Percentiles rank a stretch among this genome's conserved stretches.
phyloP scores from a whole-genome alignment of 2,329 filamentous ascomycete species.

The Ceratocystiopsis minuta region DNA sequence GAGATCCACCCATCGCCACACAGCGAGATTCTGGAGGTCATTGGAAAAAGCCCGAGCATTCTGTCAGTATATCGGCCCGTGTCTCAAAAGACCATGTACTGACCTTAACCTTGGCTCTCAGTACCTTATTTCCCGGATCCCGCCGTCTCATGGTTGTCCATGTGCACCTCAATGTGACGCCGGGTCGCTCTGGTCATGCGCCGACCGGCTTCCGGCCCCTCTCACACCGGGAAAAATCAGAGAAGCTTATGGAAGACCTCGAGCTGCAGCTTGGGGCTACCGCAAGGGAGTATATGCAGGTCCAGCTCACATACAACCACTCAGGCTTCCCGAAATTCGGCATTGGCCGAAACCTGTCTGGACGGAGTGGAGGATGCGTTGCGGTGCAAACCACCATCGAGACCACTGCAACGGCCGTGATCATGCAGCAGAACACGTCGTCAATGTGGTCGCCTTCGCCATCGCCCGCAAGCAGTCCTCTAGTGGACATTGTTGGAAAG shows the following conservation, averaged over 20 bases:
- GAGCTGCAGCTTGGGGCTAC: slow-evolving; percentile 35
- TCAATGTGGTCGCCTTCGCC: slow-evolving; percentile 34
- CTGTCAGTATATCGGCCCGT: slow-evolving; percentile 15
- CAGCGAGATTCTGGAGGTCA: slow-evolving; percentile 25
- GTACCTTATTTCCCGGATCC: slow-evolving; percentile 19
- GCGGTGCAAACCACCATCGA: slow-evolving; percentile 29
- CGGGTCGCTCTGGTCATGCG: slow-evolving; percentile 2
- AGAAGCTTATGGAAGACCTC: slow-evolving; percentile 39
- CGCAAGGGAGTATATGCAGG: slow-evolving; percentile 29
- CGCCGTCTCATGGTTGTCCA: slow-evolving; percentile 31
- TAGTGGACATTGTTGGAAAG: slow-evolving; percentile 27
- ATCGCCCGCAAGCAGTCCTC: slow-evolving; percentile 17
- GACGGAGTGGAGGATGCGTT: slow-evolving; percentile 15
- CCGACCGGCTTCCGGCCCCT: slow-evolving; percentile 1
- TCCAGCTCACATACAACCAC: slow-evolving; percentile 36
- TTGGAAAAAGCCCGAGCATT: slow-evolving; percentile 25
- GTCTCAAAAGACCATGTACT: no score
- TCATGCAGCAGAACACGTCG: slow-evolving; percentile 27
- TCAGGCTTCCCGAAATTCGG: slow-evolving; percentile 29
- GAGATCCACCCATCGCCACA: slow-evolving; percentile 24
- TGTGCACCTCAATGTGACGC: slow-evolving; percentile 17
- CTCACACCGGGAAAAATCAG: slow-evolving; percentile 22
- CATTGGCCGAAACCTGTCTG: slow-evolving; percentile 1
- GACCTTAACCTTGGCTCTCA: background rate
- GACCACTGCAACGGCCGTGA: slow-evolving; percentile 31